These are phyloP conservation scores for Hymenoscyphus infarciens DNA, from an alignment of 2,329 filamentous ascomycete species.

Conservation along the genomic window DNA sequence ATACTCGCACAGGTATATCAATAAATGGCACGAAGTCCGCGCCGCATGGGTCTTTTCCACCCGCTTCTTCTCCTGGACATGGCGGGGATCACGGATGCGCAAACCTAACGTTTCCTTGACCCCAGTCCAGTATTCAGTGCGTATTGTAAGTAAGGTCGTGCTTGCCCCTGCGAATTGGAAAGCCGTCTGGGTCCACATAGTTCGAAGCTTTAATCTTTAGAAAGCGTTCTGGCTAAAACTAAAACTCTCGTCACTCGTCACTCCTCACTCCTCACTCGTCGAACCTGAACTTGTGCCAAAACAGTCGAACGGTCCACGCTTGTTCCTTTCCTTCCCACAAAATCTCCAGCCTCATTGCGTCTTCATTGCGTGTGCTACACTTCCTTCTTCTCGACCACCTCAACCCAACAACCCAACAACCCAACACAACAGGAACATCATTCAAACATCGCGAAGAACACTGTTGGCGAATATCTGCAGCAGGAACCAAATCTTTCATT, in stretches of 20 bases:
- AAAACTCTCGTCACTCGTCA: slow-evolving; percentile 1
- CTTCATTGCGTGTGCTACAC: neutral
- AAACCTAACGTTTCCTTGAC: neutral
- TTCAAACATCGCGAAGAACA: neutral
- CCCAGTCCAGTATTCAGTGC: neutral
- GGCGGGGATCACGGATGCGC: neutral
- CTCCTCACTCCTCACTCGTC: neutral
- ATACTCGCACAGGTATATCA: neutral
- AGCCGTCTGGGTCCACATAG: slow-evolving; percentile 2
- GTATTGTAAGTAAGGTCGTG: slow-evolving; percentile 1
- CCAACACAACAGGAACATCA: neutral
- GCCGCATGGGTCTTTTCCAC: slow-evolving; percentile 1
- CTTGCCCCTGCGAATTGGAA: slow-evolving; percentile 4
- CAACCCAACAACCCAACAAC: neutral
- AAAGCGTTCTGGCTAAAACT: slow-evolving; percentile 1
- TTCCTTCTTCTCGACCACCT: neutral
- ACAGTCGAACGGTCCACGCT: neutral
- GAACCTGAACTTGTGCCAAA: neutral
- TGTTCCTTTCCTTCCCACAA: neutral
- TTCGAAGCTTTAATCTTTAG: slow-evolving; percentile 4
- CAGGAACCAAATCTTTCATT: neutral
- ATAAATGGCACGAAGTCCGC: neutral
- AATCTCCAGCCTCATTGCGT: neutral
- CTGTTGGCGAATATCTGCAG: neutral
- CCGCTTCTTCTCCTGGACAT: neutral